Evolutionary conservation across 2,329 filamentous ascomycete species (phyloP).

Genomic region (Epichloe gansuensis): DNA sequence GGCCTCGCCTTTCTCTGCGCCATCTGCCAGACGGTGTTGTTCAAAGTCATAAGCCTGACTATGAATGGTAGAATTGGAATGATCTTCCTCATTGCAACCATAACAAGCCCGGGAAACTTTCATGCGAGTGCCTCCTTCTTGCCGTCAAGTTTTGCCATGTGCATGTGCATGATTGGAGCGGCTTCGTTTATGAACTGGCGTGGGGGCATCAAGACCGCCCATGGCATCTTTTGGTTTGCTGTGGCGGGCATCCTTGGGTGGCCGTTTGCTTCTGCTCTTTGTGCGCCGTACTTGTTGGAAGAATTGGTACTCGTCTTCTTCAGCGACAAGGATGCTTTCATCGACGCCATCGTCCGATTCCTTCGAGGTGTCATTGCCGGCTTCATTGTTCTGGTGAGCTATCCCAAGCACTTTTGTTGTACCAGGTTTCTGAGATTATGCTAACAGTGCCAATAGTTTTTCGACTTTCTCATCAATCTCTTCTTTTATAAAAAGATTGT

Average conservation of each 20-base stretch:
- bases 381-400: slow-evolving; percentile 53
- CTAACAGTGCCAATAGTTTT: slow-evolving; percentile 30
- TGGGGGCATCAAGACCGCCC: slow-evolving; percentile 63
- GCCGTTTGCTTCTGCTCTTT: slow-evolving; percentile 82
- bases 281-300: slow-evolving; percentile 68
- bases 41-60: slow-evolving; percentile 59
- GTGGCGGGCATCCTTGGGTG: slow-evolving; percentile 77
- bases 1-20: slow-evolving; percentile 65
- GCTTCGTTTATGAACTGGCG: slow-evolving; percentile 85
- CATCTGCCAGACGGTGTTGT: slow-evolving; percentile 69
- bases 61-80: slow-evolving; percentile 75
- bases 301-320: slow-evolving; percentile 49
- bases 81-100: slow-evolving; percentile 65
- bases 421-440: too few species aligned
- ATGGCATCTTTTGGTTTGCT: slow-evolving; percentile 84
- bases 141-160: slow-evolving; percentile 96
- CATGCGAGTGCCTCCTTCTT: slow-evolving; percentile 78
- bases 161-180: slow-evolving; percentile 73
- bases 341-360: slow-evolving; percentile 47
- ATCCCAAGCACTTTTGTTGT: not conserved
- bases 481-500: slow-evolving; percentile 74
- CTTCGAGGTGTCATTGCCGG: slow-evolving; percentile 55
- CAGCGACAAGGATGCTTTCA: slow-evolving; percentile 44
- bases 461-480: slow-evolving; percentile 61
- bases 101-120: slow-evolving; percentile 83